These are phyloP conservation scores for Gaultheria prostrata DNA, from an alignment of 148 eudicot species.

Conservation along the genomic window DNA sequence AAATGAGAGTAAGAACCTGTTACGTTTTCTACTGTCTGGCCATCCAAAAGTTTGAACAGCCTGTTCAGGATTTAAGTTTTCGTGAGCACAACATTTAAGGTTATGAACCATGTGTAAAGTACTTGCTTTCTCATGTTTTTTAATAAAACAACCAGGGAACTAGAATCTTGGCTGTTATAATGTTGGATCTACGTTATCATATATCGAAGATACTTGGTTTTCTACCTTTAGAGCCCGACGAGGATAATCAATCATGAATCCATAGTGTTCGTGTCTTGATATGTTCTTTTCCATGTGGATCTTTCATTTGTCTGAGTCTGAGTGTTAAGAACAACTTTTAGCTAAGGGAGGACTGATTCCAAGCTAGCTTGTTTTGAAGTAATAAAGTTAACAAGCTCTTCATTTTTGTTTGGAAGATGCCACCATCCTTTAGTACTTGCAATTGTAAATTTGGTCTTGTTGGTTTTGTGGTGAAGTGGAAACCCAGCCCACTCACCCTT, in stretches of 20 bases:
- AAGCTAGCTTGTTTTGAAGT: background rate
- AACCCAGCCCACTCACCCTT: background rate
- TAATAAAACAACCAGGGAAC: background rate
- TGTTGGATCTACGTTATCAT: background rate
- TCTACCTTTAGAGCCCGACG: background rate
- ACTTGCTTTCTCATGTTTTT: background rate
- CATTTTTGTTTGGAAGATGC: background rate
- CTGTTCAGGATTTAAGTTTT: background rate
- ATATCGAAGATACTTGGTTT: background rate
- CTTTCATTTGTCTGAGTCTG: background rate
- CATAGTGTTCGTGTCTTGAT: background rate
- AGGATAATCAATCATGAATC: background rate
- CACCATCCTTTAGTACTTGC: background rate
- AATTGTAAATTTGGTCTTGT: background rate
- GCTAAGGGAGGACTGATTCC: background rate
- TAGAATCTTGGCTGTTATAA: background rate
- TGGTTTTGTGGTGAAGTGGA: background rate
- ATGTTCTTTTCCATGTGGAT: background rate
- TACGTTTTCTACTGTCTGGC: background rate
- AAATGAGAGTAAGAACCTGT: background rate
- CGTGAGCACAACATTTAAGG: background rate
- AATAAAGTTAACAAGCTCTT: background rate
- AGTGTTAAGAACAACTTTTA: background rate
- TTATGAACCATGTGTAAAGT: background rate
- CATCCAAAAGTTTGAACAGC: background rate